phyloP scores from a whole-genome alignment of 805 yeast genomes.

The Saccharomycopsis selenospora region DNA sequence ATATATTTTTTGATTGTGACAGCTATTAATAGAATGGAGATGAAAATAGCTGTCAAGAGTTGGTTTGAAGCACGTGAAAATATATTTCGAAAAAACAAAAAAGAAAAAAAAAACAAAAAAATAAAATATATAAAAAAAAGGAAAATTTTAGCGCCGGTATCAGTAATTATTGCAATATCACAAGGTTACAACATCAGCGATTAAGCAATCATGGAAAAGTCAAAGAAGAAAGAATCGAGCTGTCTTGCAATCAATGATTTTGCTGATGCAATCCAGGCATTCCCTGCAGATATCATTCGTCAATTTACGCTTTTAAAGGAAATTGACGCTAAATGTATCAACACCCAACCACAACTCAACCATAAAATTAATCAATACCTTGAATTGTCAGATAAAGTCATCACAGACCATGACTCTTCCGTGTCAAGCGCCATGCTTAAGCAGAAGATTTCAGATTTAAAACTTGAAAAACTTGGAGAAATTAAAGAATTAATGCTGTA shows the following conservation, averaged over 20 bases:
- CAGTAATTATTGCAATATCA: no score
- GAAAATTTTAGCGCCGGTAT: no score
- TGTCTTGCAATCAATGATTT: constrained; percentile 61
- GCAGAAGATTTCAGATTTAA: constrained; percentile 11
- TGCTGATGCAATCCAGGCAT: constrained; percentile 82
- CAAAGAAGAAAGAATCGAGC: constrained; percentile 2
- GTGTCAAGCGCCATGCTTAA: constrained; percentile 6
- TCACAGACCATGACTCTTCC: constrained; percentile 23
- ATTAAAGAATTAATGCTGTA: constrained; percentile 14
- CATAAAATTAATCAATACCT: constrained; percentile 45
- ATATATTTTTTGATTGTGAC: no score
- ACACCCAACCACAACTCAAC: constrained; percentile 61
- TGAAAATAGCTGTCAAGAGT: no score
- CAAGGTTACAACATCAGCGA: no score
- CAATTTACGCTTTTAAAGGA: constrained; percentile 86
- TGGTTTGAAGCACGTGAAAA: no score
- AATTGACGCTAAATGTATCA: constrained; percentile 88
- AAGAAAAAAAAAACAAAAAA: no score
- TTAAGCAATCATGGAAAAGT: not conserved
- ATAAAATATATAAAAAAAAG: no score
- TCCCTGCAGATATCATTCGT: constrained; percentile 75
- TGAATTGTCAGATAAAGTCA: constrained; percentile 25
- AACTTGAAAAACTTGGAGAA: constrained; percentile 6
- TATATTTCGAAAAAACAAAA: no score
- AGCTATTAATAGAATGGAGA: no score